phyloP scores from a whole-genome alignment of 257 asterid species.

The Primulina tabacum region DNA sequence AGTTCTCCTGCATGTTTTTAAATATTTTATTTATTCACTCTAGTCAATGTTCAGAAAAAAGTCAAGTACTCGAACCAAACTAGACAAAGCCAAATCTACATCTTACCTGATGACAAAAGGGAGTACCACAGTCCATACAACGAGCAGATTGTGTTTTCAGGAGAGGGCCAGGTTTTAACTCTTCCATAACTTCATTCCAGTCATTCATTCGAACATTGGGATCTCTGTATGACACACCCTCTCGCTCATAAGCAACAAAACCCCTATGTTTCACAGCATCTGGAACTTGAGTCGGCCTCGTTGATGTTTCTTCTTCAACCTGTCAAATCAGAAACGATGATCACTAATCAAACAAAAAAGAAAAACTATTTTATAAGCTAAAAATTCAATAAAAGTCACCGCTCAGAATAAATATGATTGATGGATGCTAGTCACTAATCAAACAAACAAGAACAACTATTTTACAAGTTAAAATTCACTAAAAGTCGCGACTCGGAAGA shows the following conservation, averaged over 20 bases:
- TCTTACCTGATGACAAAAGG: slow-evolving; percentile 94
- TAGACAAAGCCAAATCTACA: neutral
- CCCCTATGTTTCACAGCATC: slow-evolving; percentile 88
- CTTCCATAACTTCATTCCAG: slow-evolving; percentile 95
- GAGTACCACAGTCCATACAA: slow-evolving; percentile 99
- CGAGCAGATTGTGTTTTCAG: slow-evolving; percentile 96
- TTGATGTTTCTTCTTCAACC: slow-evolving; percentile 45
- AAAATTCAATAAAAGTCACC: neutral
- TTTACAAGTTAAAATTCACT: neutral
- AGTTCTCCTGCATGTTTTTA: slow-evolving; percentile 64
- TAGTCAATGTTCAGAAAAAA: neutral
- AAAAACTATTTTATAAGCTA: slow-evolving; percentile 1
- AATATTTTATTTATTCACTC: neutral
- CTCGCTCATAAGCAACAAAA: slow-evolving; percentile 87
- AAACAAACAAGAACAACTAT: neutral
- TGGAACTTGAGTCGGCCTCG: slow-evolving; percentile 68
- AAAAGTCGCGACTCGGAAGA: neutral
- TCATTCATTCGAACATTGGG: slow-evolving; percentile 71
- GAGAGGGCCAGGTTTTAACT: slow-evolving; percentile 78
- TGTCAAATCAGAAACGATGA: slow-evolving; percentile 27
- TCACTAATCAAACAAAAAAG: slow-evolving; percentile 1
- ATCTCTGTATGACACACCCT: slow-evolving; percentile 82
- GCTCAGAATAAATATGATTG: neutral
- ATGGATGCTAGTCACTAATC: neutral
- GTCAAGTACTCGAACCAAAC: neutral